phyloP scores from a whole-genome alignment of 2,329 filamentous ascomycete species.

The Monilinia vaccinii-corymbosi region DNA sequence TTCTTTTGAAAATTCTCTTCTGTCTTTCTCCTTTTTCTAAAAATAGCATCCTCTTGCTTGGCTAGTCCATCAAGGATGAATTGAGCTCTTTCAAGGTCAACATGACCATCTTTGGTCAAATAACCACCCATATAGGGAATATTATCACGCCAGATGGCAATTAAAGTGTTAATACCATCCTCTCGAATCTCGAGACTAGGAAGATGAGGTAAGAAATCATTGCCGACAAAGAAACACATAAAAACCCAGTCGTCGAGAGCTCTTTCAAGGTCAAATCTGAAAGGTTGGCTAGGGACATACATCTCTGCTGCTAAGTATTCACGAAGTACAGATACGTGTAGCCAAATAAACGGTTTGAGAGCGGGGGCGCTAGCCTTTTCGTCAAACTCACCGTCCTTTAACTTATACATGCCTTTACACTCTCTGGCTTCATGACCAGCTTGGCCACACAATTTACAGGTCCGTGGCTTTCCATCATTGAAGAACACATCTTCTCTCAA shows the following conservation, averaged over 20 bases:
- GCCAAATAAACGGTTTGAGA: conserved; percentile 95
- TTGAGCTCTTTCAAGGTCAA: conserved; percentile 80
- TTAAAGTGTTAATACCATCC: conserved; percentile 92
- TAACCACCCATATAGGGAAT: conserved; percentile 89
- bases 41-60: conserved; percentile 89
- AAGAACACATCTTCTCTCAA: conserved; percentile 95
- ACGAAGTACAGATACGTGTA: conserved; percentile 82
- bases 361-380: conserved; percentile 64
- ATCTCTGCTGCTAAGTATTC: conserved; percentile 92
- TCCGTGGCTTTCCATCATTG: conserved; percentile 72
- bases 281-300: conserved; percentile 70
- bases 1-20: conserved; percentile 80
- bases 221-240: conserved; percentile 98
- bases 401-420: conserved; percentile 70
- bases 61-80: conserved; percentile 80
- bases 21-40: conserved; percentile 74
- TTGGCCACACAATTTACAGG: conserved; percentile 85
- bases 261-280: conserved; percentile 86
- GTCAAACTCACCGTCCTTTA: conserved; percentile 70
- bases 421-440: conserved; percentile 82
- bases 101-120: conserved; percentile 87
- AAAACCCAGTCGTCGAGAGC: conserved; percentile 98
- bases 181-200: conserved; percentile 97
- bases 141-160: conserved; percentile 94
- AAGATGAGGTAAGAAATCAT: conserved; percentile 94